Conservation (phyloP, 1,284 basidiomycete genomes). For the Rhizopogon parksii region DNA sequence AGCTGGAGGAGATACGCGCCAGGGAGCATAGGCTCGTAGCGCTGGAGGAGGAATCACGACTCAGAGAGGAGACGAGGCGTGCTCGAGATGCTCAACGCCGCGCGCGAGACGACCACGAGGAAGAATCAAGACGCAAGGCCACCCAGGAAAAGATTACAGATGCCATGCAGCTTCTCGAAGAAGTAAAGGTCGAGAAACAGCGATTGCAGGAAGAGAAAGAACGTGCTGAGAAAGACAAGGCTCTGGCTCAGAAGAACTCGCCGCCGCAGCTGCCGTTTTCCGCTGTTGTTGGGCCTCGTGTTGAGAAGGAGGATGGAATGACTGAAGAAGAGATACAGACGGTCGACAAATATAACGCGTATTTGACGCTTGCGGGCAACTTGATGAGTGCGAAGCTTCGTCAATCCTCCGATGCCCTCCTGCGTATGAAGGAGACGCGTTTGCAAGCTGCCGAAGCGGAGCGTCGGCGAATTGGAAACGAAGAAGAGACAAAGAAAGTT, state of each 20-base stretch:
- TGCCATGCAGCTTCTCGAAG: constrained; percentile 18
- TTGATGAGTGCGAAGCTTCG: constrained; percentile 14
- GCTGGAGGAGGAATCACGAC: constrained; percentile 19
- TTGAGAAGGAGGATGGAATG: constrained; percentile 19
- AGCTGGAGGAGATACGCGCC: constrained; percentile 15
- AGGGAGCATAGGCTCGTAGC: constrained; percentile 17
- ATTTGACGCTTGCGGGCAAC: not conserved
- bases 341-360: constrained; percentile 13
- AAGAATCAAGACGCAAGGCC: constrained; percentile 14
- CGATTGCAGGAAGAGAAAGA: constrained; percentile 3
- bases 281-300: constrained; percentile 8
- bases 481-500: constrained; percentile 8
- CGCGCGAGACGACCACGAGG: constrained; percentile 20
- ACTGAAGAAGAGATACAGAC: constrained; percentile 14
- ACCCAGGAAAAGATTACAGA: constrained; percentile 16
- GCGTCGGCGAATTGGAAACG: constrained; percentile 12
- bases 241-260: not conserved
- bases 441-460: constrained; percentile 12
- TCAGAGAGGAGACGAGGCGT: constrained; percentile 22
- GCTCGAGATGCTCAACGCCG: constrained; percentile 12
- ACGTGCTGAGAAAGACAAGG: not conserved
- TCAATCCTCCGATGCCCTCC: constrained; percentile 13
- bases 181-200: constrained; percentile 8
- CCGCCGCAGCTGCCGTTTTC: not conserved
- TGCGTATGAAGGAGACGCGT: constrained; percentile 16